phyloP scores from a whole-genome alignment of 805 yeast species.

The Nakazawaea populi region DNA sequence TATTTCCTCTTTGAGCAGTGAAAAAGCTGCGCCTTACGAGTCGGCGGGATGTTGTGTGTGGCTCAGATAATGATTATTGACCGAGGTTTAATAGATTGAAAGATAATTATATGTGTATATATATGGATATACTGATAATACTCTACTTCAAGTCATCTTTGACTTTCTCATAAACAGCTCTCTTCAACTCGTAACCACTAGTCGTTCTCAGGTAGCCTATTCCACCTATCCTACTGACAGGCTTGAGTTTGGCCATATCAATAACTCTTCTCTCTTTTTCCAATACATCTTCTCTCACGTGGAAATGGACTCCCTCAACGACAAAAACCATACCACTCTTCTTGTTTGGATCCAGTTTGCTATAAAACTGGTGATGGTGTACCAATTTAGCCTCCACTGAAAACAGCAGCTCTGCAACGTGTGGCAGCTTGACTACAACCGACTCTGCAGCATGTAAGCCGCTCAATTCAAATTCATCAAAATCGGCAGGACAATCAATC shows the following conservation, averaged over 20 bases:
- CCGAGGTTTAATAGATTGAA: too few species aligned
- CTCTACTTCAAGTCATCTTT: background rate
- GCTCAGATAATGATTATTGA: too few species aligned
- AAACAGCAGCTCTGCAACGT: slow-evolving; percentile 58
- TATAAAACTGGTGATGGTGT: slow-evolving; percentile 36
- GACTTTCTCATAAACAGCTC: slow-evolving; percentile 32
- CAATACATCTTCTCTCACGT: slow-evolving; percentile 48
- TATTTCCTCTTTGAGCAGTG: too few species aligned
- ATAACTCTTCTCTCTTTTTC: slow-evolving; percentile 32
- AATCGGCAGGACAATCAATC: slow-evolving; percentile 39
- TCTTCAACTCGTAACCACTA: slow-evolving; percentile 38
- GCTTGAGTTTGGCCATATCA: slow-evolving; percentile 42
- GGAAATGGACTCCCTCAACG: slow-evolving; percentile 54
- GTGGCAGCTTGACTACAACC: slow-evolving; percentile 41
- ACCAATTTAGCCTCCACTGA: slow-evolving; percentile 50
- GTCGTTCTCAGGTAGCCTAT: slow-evolving; percentile 38
- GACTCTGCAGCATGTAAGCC: slow-evolving; percentile 47
- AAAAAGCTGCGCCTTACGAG: too few species aligned
- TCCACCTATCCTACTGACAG: slow-evolving; percentile 52
- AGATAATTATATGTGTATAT: too few species aligned
- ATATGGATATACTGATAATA: too few species aligned
- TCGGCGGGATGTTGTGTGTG: too few species aligned
- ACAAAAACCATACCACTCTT: slow-evolving; percentile 33
- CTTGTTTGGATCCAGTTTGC: slow-evolving; percentile 29
- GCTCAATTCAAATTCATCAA: slow-evolving; percentile 49